Evolutionary conservation across 2,329 filamentous ascomycete genomes (phyloP).

Genomic region (Xylariaceae sp.): DNA sequence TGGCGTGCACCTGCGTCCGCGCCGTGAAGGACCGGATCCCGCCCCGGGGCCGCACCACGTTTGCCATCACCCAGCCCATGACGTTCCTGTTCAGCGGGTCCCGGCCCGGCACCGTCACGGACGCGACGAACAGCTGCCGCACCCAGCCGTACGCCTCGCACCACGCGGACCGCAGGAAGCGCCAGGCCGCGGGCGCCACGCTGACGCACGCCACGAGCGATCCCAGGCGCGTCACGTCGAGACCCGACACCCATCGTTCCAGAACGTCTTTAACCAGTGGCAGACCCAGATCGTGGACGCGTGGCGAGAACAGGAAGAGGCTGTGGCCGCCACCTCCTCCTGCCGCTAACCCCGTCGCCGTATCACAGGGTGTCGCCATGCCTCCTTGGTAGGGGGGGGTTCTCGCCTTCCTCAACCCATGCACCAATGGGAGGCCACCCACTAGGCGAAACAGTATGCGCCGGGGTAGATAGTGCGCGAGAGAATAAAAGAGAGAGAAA

Average conservation of each 20-base stretch:
- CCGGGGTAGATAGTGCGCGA: neutral
- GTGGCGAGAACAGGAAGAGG: constrained; percentile 21
- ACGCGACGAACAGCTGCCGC: constrained; percentile 39
- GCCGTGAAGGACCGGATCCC: constrained; percentile 40
- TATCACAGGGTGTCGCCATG: constrained; percentile 21
- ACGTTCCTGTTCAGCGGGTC: constrained; percentile 42
- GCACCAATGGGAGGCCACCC: neutral
- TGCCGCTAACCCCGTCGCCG: constrained; percentile 17
- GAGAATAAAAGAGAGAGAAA: neutral
- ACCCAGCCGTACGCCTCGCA: constrained; percentile 36
- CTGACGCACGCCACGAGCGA: constrained; percentile 41
- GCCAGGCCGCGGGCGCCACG: constrained; percentile 36
- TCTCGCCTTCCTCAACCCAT: neutral
- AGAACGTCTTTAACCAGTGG: constrained; percentile 35
- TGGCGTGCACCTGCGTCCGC: constrained; percentile 34
- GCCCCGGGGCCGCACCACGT: constrained; percentile 33
- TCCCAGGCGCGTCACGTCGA: constrained; percentile 42
- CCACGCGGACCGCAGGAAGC: constrained; percentile 33
- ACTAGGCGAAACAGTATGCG: neutral
- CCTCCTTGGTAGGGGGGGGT: neutral
- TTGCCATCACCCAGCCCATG: constrained; percentile 39
- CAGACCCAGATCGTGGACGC: constrained; percentile 30
- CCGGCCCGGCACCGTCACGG: constrained; percentile 38
- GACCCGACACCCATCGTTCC: constrained; percentile 35
- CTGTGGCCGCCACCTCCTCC: too few relatives aligned